phyloP scores from a whole-genome alignment of 2,329 filamentous ascomycete species.

The Penicillium thymicola region DNA sequence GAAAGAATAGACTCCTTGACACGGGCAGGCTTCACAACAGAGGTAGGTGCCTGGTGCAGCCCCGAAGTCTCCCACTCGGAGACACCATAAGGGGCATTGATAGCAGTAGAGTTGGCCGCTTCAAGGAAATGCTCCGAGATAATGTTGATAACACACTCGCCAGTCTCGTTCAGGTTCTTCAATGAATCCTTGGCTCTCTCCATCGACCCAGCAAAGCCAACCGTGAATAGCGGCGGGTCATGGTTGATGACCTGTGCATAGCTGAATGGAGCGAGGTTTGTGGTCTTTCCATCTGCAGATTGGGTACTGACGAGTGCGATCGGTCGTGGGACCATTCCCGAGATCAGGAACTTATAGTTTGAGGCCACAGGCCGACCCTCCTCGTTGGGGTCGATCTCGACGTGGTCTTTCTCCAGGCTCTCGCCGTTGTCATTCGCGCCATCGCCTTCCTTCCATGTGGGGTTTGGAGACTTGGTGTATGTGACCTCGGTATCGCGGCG shows the following conservation, averaged over 20 bases:
- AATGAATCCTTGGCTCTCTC: constrained; percentile 73
- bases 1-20: constrained; percentile 80
- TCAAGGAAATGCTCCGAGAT: constrained; percentile 81
- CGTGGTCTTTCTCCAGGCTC: constrained; percentile 56
- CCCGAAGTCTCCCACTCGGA: constrained; percentile 80
- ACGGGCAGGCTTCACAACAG: constrained; percentile 65
- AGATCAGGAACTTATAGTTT: constrained; percentile 94
- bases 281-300: constrained; percentile 58
- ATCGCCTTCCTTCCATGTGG: constrained; percentile 43
- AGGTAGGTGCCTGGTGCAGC: constrained; percentile 65
- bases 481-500: constrained; percentile 31
- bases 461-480: constrained; percentile 42
- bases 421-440: constrained; percentile 47
- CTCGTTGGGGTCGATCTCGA: constrained; percentile 77
- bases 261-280: constrained; percentile 82
- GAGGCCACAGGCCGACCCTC: constrained; percentile 62
- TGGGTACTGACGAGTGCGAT: constrained; percentile 64
- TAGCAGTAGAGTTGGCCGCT: constrained; percentile 76
- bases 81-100: constrained; percentile 73
- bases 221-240: constrained; percentile 79
- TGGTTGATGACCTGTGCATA: constrained; percentile 82
- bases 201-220: constrained; percentile 58
- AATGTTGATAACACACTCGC: constrained; percentile 83
- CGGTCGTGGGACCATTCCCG: constrained; percentile 75
- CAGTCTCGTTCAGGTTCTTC: constrained; percentile 65